Evolutionary conservation across 371 early-diverging fungal genomes (phyloP).

Genomic region (Mucor racemosus): DNA sequence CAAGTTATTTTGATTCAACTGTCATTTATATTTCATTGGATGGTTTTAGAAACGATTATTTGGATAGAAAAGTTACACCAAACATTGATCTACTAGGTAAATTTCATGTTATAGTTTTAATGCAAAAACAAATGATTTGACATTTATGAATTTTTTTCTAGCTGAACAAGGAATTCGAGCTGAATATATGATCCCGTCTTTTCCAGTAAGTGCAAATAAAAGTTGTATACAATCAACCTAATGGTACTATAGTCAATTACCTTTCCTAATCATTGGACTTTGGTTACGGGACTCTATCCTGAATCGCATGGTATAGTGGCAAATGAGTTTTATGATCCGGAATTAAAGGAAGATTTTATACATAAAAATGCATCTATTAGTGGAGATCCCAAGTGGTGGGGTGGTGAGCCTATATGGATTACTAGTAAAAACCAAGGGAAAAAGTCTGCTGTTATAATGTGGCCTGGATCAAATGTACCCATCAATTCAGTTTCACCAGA

Average conservation of each 20-base stretch:
- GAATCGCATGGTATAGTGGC: conserved; percentile 92
- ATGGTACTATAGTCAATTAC: conserved; percentile 61
- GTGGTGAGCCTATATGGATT: conserved; percentile 92
- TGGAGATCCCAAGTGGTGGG: conserved; percentile 77
- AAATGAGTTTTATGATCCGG: conserved; percentile 86
- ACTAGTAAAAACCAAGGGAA: conserved; percentile 73
- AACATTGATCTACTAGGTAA: conserved; percentile 62
- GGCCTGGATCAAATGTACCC: conserved; percentile 84
- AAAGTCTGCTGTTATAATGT: conserved; percentile 77
- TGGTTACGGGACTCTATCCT: conserved; percentile 91
- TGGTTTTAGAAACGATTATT: conserved; percentile 85
- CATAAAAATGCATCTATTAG: conserved; percentile 65
- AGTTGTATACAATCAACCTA: too few species aligned
- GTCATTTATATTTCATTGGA: conserved; percentile 87
- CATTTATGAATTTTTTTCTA: conserved; percentile 5
- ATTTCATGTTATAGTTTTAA: not conserved
- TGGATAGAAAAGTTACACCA: conserved; percentile 76
- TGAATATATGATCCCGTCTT: conserved; percentile 75
- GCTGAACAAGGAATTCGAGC: conserved; percentile 56
- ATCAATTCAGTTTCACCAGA: conserved; percentile 62
- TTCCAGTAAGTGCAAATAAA: conserved; percentile 58
- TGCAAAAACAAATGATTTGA: not conserved
- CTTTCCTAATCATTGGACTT: conserved; percentile 93
- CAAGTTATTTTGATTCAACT: conserved; percentile 68
- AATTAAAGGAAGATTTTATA: conserved; percentile 69